A percentile compares a stretch with the other conserved stretches of the same genome.
Evolutionary conservation across 1,284 basidiomycete genomes (phyloP).

Genomic region (Marasmius sp.): DNA sequence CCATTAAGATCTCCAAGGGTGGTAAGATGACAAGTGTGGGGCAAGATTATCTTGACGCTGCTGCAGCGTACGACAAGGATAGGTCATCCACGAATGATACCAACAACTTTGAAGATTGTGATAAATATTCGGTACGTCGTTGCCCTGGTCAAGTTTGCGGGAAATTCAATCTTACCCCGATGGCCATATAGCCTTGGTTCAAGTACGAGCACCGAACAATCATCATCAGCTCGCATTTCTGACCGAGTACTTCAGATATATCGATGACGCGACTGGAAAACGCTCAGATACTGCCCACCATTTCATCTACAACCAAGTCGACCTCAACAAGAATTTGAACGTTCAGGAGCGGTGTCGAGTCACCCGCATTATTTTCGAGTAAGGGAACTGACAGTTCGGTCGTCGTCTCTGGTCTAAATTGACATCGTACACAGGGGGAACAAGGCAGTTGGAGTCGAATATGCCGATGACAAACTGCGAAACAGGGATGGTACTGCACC

Average conservation of each 20-base stretch:
- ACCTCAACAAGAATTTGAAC: constrained; percentile 38
- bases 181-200: constrained; percentile 13
- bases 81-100: constrained; percentile 39
- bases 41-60: constrained; percentile 47
- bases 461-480: constrained; percentile 34
- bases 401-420: not conserved
- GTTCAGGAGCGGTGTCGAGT: constrained; percentile 42
- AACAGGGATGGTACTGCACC: not conserved
- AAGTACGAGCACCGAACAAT: constrained; percentile 11
- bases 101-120: constrained; percentile 39
- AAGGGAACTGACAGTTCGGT: not conserved
- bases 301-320: constrained; percentile 52
- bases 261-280: constrained; percentile 48
- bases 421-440: constrained; percentile 34
- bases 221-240: not conserved
- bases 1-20: constrained; percentile 48
- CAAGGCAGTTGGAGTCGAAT: constrained; percentile 58
- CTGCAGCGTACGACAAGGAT: constrained; percentile 42
- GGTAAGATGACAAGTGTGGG: constrained; percentile 35
- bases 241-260: constrained; percentile 36
- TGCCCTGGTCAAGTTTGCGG: not conserved
- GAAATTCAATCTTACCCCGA: not conserved
- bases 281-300: constrained; percentile 59
- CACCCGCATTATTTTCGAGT: constrained; percentile 52
- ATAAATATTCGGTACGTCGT: constrained; percentile 47